Conservation (phyloP, 2,329 filamentous ascomycete genomes). For the Epichloe baconii region DNA sequence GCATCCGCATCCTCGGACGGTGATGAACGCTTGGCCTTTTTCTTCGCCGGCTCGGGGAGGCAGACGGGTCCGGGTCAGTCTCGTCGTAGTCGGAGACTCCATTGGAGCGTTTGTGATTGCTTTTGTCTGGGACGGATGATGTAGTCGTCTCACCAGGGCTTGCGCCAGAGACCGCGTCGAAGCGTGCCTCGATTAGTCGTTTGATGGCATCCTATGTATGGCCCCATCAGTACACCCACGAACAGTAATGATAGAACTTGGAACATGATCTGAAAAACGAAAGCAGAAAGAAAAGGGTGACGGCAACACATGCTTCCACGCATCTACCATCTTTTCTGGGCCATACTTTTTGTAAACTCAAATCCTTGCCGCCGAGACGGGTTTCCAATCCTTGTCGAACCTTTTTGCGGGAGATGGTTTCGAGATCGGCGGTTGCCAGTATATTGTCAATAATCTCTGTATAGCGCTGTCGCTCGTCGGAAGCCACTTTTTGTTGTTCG, state of each 20-base stretch:
- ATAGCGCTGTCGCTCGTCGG: slow-evolving; percentile 38
- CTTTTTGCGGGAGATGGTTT: slow-evolving; percentile 51
- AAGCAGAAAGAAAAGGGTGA: background rate
- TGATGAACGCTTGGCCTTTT: slow-evolving; percentile 55
- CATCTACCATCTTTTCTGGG: too few relatives aligned
- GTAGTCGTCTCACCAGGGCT: slow-evolving; percentile 33
- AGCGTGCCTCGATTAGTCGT: slow-evolving; percentile 57
- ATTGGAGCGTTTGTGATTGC: slow-evolving; percentile 23
- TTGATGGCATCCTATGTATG: slow-evolving; percentile 54
- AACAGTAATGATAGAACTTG: background rate
- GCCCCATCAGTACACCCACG: background rate
- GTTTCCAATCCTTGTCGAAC: slow-evolving; percentile 43
- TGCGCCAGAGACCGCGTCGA: slow-evolving; percentile 51
- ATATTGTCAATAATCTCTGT: slow-evolving; percentile 48
- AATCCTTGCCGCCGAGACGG: slow-evolving; percentile 41
- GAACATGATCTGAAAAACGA: background rate
- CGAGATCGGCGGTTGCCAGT: slow-evolving; percentile 42
- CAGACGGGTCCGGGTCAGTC: slow-evolving; percentile 35
- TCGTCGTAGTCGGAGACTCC: slow-evolving; percentile 26
- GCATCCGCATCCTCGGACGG: slow-evolving; percentile 66
- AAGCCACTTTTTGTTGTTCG: slow-evolving; percentile 26
- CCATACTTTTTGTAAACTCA: slow-evolving; percentile 42
- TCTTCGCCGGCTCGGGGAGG: slow-evolving; percentile 35
- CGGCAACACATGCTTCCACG: too few relatives aligned
- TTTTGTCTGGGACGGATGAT: slow-evolving; percentile 17